These are phyloP conservation scores for Lagenaria siceraria DNA, from an alignment of 306 rosid species.

Conservation along the genomic window DNA sequence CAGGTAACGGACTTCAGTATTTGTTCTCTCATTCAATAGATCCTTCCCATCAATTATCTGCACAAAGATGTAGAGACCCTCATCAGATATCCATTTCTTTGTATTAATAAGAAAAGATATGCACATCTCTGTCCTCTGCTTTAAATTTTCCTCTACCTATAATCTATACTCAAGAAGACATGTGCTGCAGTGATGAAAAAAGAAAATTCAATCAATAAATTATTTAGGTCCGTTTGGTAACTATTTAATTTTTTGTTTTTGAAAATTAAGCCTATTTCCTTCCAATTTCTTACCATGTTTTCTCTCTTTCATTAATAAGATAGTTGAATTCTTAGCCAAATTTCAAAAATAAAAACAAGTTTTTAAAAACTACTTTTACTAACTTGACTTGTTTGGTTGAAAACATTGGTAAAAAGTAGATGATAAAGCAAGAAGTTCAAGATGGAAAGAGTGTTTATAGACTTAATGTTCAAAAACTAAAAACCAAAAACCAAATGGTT, in stretches of 20 bases:
- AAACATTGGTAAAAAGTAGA: no score
- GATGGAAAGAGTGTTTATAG: no score
- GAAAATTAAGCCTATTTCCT: no score
- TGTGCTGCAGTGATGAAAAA: background rate
- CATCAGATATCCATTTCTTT: background rate
- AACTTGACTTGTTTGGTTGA: no score
- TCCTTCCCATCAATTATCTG: slow-evolving; percentile 73
- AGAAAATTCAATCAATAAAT: background rate
- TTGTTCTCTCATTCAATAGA: slow-evolving; percentile 87
- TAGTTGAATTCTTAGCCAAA: no score
- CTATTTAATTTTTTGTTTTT: no score
- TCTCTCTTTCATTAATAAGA: no score
- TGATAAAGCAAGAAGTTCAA: no score
- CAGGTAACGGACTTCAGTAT: slow-evolving; percentile 65
- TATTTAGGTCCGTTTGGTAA: background rate
- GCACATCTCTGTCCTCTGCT: background rate
- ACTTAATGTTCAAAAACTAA: no score
- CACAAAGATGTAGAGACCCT: slow-evolving; percentile 4
- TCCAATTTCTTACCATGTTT: no score
- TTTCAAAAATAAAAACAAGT: no score
- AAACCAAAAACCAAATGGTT: background rate
- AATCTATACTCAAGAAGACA: background rate
- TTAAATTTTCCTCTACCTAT: background rate
- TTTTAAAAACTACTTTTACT: no score
- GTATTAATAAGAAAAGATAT: background rate